Evolutionary conservation across 345 rosid species (phyloP).

Genomic region (Ricinus communis): DNA sequence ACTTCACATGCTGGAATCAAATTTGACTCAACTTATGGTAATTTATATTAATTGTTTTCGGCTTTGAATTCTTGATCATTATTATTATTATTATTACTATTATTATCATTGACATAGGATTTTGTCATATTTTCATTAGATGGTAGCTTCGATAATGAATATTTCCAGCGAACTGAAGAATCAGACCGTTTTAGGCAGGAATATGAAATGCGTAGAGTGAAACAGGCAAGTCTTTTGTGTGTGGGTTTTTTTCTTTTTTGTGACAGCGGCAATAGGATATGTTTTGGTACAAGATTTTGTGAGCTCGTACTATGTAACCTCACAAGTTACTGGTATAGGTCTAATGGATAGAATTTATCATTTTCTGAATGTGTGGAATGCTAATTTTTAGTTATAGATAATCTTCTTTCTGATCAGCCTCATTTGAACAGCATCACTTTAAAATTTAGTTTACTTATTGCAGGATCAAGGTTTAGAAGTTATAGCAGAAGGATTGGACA

Average conservation of each 20-base stretch:
- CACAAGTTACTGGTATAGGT: neutral
- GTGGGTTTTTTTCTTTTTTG: neutral
- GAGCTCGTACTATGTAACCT: neutral
- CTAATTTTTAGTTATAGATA: neutral
- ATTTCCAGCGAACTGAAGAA: conserved; percentile 21
- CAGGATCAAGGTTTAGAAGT: conserved; percentile 39
- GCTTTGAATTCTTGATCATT: neutral
- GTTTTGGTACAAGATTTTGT: neutral
- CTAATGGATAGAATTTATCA: neutral
- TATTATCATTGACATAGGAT: neutral
- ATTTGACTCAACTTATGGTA: conserved; percentile 27
- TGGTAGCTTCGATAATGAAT: conserved; percentile 27
- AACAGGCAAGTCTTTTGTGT: conserved; percentile 21
- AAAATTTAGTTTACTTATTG: neutral
- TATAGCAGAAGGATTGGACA: conserved; percentile 36
- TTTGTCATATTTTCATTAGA: conserved; percentile 4
- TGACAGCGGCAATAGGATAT: neutral
- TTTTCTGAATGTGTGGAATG: neutral
- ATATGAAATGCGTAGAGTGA: conserved; percentile 34
- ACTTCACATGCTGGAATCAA: conserved; percentile 25
- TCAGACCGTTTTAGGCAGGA: conserved; percentile 27
- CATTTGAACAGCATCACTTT: neutral
- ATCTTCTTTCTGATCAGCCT: neutral
- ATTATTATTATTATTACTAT: neutral
- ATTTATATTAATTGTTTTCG: neutral